Conservation (phyloP, 2,329 filamentous ascomycete genomes). For the Aspergillus thermomutatus region DNA sequence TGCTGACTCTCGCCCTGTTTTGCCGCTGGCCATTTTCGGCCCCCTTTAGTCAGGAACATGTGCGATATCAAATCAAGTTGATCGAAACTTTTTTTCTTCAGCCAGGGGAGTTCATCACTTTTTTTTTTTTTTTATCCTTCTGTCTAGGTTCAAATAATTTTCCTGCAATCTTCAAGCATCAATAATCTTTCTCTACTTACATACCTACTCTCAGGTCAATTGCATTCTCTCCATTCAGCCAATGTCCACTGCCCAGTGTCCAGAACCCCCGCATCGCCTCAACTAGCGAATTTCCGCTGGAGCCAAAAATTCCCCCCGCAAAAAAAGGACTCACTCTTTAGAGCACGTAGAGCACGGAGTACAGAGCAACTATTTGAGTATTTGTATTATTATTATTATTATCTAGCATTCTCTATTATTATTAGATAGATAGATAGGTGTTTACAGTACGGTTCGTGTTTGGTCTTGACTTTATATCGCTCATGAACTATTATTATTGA, state of each 20-base stretch:
- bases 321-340: background rate
- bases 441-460: background rate
- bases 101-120: background rate
- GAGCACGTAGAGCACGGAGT: background rate
- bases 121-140: background rate
- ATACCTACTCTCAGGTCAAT: background rate
- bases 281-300: background rate
- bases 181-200: background rate
- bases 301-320: background rate
- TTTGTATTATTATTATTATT: background rate
- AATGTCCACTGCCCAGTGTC: background rate
- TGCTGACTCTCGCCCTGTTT: background rate
- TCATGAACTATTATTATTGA: background rate
- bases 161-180: background rate
- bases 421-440: background rate
- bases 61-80: background rate
- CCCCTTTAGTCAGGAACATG: background rate
- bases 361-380: background rate
- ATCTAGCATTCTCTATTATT: background rate
- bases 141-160: background rate
- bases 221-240: background rate
- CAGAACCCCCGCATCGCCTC: background rate
- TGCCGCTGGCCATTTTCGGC: background rate
- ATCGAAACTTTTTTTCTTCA: background rate
- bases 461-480: background rate